Evolutionary conservation across 2,329 filamentous ascomycete species (phyloP).

Genomic region (Fusarium sp.): DNA sequence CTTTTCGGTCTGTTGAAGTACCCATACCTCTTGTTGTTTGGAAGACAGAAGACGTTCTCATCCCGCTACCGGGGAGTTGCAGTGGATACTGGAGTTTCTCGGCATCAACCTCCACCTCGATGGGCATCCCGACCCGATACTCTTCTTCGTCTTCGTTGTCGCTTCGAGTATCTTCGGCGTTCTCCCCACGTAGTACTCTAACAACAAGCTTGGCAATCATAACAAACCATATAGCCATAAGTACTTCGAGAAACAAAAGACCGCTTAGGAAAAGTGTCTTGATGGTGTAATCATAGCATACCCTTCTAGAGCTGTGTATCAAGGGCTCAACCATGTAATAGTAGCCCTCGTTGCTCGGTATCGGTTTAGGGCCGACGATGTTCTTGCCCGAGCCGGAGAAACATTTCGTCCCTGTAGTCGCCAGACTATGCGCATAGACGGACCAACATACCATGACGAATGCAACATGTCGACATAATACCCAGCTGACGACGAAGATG

Average conservation of each 20-base stretch:
- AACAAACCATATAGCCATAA: constrained; percentile 89
- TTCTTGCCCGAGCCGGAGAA: constrained; percentile 72
- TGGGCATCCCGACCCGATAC: constrained; percentile 65
- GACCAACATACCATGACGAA: constrained; percentile 89
- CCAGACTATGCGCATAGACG: constrained; percentile 36
- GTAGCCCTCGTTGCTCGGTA: constrained; percentile 61
- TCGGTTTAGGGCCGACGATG: constrained; percentile 66
- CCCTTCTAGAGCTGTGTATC: constrained; percentile 75
- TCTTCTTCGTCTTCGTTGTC: constrained; percentile 75
- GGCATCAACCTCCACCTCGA: constrained; percentile 81
- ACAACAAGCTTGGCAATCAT: constrained; percentile 75
- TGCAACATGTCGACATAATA: constrained; percentile 84
- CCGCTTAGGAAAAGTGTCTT: constrained; percentile 83
- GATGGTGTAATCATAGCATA: constrained; percentile 84
- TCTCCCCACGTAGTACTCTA: constrained; percentile 81
- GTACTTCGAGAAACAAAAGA: constrained; percentile 81
- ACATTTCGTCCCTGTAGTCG: constrained; percentile 70
- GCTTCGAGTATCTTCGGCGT: constrained; percentile 88
- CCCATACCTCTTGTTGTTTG: constrained; percentile 71
- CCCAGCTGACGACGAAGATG: constrained; percentile 89
- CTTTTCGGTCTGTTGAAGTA: constrained; percentile 81
- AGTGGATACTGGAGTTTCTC: constrained; percentile 72
- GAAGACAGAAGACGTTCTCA: constrained; percentile 68
- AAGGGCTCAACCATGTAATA: constrained; percentile 82
- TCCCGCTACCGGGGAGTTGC: constrained; percentile 54